Evolutionary conservation across 2,329 filamentous ascomycete genomes (phyloP).

Genomic region (Penicillium sp.): DNA sequence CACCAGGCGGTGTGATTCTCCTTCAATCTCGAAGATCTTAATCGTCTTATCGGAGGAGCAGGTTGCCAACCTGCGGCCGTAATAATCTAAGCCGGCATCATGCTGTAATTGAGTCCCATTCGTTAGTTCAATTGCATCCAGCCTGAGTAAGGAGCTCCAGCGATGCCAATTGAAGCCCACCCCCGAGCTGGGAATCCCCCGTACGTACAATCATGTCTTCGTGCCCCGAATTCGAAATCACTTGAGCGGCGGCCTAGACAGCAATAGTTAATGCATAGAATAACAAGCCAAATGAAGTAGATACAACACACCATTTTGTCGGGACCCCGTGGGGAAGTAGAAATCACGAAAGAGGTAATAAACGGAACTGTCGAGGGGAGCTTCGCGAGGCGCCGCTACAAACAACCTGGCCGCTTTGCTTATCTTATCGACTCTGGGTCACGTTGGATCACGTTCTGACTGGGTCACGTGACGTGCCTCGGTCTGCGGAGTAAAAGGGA

Average conservation of each 20-base stretch:
- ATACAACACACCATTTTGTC: conserved; percentile 34
- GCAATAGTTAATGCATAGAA: conserved; percentile 22
- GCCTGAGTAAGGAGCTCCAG: background rate
- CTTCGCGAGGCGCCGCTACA: conserved; percentile 24
- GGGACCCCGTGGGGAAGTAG: conserved; percentile 18
- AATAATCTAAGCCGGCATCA: conserved; percentile 98
- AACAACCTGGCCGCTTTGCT: conserved; percentile 36
- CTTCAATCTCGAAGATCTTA: conserved; percentile 98
- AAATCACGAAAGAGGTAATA: conserved; percentile 18
- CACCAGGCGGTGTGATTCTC: conserved; percentile 83
- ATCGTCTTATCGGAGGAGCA: conserved; percentile 98
- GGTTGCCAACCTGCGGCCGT: conserved; percentile 92
- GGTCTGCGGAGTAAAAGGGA: conserved; percentile 22
- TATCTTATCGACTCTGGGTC: conserved; percentile 36
- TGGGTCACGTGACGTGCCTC: conserved; percentile 28
- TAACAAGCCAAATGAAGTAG: conserved; percentile 1
- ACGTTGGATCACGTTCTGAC: conserved; percentile 27
- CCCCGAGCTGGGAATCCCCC: conserved; percentile 13
- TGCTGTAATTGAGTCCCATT: conserved; percentile 62
- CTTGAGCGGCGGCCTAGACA: conserved; percentile 66
- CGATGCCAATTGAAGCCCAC: conserved; percentile 17
- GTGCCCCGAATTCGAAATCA: conserved; percentile 85
- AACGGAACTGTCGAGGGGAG: conserved; percentile 19
- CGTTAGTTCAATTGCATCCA: conserved; percentile 16
- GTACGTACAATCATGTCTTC: conserved; percentile 98